Evolutionary conservation across 306 rosid genomes (phyloP).

Genomic region (Leucaena leucocephala): DNA sequence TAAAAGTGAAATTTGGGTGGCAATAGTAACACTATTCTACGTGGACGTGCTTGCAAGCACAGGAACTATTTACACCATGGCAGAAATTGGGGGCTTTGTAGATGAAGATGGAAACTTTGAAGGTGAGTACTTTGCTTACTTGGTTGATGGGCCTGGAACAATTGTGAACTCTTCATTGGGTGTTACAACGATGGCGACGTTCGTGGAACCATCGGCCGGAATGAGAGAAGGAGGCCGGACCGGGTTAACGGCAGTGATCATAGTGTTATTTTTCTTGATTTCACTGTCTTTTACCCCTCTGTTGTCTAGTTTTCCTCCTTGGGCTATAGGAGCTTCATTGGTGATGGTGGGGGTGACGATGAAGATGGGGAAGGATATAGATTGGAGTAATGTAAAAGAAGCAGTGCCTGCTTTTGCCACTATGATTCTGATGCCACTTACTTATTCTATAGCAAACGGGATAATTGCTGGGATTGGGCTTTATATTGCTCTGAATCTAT

Average conservation of each 20-base stretch:
- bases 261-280: conserved; percentile 65
- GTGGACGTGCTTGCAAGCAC: conserved; percentile 84
- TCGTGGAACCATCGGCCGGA: conserved; percentile 79
- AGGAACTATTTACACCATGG: conserved; percentile 41
- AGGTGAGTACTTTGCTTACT: too few relatives aligned
- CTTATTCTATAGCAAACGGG: conserved; percentile 87
- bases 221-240: conserved; percentile 87
- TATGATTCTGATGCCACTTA: conserved; percentile 39
- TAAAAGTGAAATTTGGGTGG: conserved; percentile 69
- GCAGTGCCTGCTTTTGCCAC: conserved; percentile 81
- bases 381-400: conserved; percentile 67
- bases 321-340: conserved; percentile 92
- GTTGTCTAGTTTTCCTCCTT: conserved; percentile 82
- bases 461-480: conserved; percentile 83
- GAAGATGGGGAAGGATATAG: conserved; percentile 52
- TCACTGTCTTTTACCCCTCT: conserved; percentile 83
- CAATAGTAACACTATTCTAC: conserved; percentile 73
- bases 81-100: too few relatives aligned
- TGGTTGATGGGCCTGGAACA: too few relatives aligned
- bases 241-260: conserved; percentile 72
- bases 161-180: too few relatives aligned
- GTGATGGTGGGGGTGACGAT: too few relatives aligned
- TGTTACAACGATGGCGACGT: conserved; percentile 70
- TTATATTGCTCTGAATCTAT: conserved; percentile 62
- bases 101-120: too few relatives aligned